phyloP scores from a whole-genome alignment of 495 filamentous ascomycete genomes.

The Alectoria sarmentosa region DNA sequence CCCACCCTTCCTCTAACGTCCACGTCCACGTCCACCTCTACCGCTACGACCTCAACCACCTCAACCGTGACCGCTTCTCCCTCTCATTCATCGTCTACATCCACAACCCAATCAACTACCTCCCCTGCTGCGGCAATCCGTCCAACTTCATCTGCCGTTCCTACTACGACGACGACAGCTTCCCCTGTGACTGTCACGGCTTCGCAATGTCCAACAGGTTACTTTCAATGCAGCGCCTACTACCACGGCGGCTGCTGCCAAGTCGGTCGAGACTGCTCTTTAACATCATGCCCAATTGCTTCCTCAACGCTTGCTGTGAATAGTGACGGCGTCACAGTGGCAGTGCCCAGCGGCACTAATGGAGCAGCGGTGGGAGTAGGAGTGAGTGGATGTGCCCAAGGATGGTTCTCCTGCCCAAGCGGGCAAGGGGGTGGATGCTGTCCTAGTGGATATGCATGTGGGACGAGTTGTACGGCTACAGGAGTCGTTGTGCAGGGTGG shows the following conservation, averaged over 20 bases:
- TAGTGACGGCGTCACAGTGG: slow-evolving; percentile 56
- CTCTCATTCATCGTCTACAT: slow-evolving; percentile 24
- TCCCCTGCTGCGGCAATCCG: slow-evolving; percentile 42
- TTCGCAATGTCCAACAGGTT: slow-evolving; percentile 59
- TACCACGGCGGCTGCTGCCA: slow-evolving; percentile 73
- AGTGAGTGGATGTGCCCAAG: slow-evolving; percentile 52
- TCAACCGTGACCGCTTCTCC: slow-evolving; percentile 36
- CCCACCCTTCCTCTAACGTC: slow-evolving; percentile 35
- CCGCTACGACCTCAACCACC: slow-evolving; percentile 36
- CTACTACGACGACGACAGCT: slow-evolving; percentile 33
- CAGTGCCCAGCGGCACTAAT: slow-evolving; percentile 22
- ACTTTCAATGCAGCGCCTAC: slow-evolving; percentile 63
- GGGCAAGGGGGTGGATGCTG: slow-evolving; percentile 68
- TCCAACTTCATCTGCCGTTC: slow-evolving; percentile 40
- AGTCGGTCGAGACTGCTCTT: slow-evolving; percentile 73
- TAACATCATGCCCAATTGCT: slow-evolving; percentile 58
- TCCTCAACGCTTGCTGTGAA: slow-evolving; percentile 54
- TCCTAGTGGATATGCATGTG: slow-evolving; percentile 66
- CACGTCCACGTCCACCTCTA: slow-evolving; percentile 32
- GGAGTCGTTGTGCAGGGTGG: slow-evolving; percentile 27
- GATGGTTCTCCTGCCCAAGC: slow-evolving; percentile 71
- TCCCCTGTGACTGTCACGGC: slow-evolving; percentile 31
- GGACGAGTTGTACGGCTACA: slow-evolving; percentile 60
- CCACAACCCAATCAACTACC: slow-evolving; percentile 30
- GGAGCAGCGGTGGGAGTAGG: slow-evolving; percentile 23